phyloP scores from a whole-genome alignment of 2,329 filamentous ascomycete genomes.

The Fusarium keratoplasticum region DNA sequence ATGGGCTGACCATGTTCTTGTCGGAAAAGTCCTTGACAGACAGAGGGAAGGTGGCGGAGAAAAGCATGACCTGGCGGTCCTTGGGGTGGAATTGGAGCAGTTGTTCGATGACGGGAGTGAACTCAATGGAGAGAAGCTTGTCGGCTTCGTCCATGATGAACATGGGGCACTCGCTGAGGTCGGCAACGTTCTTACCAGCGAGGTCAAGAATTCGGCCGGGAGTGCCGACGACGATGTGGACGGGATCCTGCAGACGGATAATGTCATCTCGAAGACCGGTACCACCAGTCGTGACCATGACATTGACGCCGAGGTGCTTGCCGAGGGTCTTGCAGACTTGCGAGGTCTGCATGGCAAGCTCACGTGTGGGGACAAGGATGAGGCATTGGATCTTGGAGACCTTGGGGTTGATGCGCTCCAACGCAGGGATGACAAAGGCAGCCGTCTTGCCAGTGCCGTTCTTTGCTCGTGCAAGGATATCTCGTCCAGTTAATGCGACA shows the following conservation, averaged over 20 bases:
- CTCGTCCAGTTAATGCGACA: conserved; percentile 92
- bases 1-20: conserved; percentile 95
- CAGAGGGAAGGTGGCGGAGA: conserved; percentile 96
- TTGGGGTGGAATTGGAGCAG: conserved; percentile 95
- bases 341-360: conserved; percentile 97
- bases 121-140: conserved; percentile 95
- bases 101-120: conserved; percentile 97
- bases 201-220: conserved; percentile 96
- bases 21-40: conserved; percentile 98
- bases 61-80: conserved; percentile 98
- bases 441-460: conserved; percentile 99
- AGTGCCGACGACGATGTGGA: conserved; percentile 98
- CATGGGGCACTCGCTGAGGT: conserved; percentile 94
- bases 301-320: conserved; percentile 96
- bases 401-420: conserved; percentile 97
- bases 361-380: conserved; percentile 95
- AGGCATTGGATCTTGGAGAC: conserved; percentile 96
- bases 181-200: conserved; percentile 95
- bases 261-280: conserved; percentile 97
- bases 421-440: conserved; percentile 94
- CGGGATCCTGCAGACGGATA: conserved; percentile 90
- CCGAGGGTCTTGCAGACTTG: conserved; percentile 99
- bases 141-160: conserved; percentile 99
- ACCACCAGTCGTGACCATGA: conserved; percentile 99
- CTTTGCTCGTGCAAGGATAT: conserved; percentile 96